phyloP scores from a whole-genome alignment of 257 asterid species.

The Anisodus tanguticus region DNA sequence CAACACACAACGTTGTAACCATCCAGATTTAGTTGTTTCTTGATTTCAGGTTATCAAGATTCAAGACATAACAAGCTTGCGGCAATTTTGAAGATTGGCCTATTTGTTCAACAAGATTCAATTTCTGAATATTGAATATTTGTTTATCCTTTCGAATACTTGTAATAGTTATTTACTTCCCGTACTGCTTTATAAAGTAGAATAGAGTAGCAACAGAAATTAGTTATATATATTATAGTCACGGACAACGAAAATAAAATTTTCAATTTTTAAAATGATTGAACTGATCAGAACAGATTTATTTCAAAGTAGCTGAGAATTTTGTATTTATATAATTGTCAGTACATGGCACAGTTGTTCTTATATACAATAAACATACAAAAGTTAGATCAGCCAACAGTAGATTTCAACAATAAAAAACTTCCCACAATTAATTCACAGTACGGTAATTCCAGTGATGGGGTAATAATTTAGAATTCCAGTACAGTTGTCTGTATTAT shows the following conservation, averaged over 20 bases:
- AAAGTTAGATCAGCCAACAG: not conserved
- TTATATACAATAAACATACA: not conserved
- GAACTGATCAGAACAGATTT: not conserved
- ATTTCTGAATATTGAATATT: too few species aligned
- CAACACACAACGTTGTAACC: too few species aligned
- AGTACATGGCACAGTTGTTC: not conserved
- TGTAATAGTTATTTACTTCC: too few species aligned
- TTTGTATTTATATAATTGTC: not conserved
- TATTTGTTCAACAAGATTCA: too few species aligned
- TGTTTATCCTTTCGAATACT: too few species aligned
- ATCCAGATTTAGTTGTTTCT: too few species aligned
- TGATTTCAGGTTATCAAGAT: too few species aligned
- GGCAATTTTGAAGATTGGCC: too few species aligned
- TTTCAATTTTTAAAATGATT: not conserved
- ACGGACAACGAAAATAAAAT: not conserved
- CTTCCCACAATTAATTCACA: not conserved
- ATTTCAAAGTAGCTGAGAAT: not conserved
- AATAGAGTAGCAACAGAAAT: too few species aligned
- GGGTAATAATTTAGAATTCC: not conserved
- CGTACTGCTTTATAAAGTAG: too few species aligned
- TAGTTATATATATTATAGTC: not conserved
- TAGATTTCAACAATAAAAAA: not conserved
- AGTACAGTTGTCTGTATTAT: not conserved
- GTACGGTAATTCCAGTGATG: not conserved
- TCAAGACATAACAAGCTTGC: too few species aligned